Conservation (phyloP, 257 asterid genomes). For the Solanum chaucha region DNA sequence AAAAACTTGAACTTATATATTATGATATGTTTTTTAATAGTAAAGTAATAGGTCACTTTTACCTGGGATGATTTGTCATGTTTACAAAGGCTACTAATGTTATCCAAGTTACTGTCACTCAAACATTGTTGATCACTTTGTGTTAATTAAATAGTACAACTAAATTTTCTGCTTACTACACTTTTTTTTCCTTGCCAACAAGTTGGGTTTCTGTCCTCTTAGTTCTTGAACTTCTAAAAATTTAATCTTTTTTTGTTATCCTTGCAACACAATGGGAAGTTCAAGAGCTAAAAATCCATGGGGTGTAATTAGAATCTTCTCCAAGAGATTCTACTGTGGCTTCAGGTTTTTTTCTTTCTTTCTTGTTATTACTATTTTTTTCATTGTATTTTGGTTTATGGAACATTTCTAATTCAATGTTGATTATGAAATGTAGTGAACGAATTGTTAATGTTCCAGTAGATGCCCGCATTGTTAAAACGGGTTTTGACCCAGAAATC, state of each 20-base stretch:
- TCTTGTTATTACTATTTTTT: not conserved
- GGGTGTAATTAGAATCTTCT: not conserved
- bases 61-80: not conserved
- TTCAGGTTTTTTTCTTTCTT: not conserved
- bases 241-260: not conserved
- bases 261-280: not conserved
- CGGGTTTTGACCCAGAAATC: slow-evolving; percentile 46
- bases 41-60: not conserved
- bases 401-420: not conserved
- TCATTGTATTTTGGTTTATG: not conserved
- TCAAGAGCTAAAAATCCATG: not conserved
- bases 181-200: not conserved
- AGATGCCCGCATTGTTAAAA: slow-evolving; percentile 54
- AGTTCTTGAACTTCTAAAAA: not conserved
- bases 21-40: not conserved
- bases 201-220: not conserved
- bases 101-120: not conserved
- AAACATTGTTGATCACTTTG: too few species aligned
- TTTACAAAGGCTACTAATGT: not conserved
- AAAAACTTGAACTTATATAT: too few species aligned
- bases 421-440: not conserved
- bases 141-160: too few species aligned
- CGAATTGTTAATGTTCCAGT: not conserved
- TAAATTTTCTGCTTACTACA: not conserved
- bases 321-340: not conserved